phyloP scores from a whole-genome alignment of 2,329 filamentous ascomycete genomes.

The Plenodomus lindquistii region DNA sequence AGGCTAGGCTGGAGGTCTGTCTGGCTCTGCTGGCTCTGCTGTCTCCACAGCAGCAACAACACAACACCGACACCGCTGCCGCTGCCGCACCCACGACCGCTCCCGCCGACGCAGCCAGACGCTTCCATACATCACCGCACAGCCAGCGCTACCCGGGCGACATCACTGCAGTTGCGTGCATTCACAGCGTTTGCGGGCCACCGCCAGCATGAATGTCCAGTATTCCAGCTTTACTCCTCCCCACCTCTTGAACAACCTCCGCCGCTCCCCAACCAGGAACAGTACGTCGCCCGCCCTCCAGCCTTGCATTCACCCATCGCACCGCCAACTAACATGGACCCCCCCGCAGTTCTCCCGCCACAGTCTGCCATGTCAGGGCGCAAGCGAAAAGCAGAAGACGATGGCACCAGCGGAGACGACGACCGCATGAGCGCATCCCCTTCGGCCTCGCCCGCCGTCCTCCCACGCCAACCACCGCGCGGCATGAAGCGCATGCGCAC shows the following conservation, averaged over 20 bases:
- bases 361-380: conserved; percentile 53
- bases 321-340: conserved; percentile 10
- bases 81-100: conserved; percentile 4
- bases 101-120: not conserved
- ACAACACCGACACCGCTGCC: conserved; percentile 15
- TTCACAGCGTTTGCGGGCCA: conserved; percentile 25
- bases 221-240: conserved; percentile 64
- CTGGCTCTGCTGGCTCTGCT: conserved; percentile 24
- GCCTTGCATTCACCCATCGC: conserved; percentile 2
- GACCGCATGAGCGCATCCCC: conserved; percentile 94
- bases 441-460: conserved; percentile 75
- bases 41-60: conserved; percentile 24
- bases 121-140: conserved; percentile 1
- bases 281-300: conserved; percentile 51
- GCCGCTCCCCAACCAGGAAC: conserved; percentile 62
- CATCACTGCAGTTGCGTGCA: conserved; percentile 15
- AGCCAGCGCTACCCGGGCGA: conserved; percentile 2
- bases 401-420: conserved; percentile 60
- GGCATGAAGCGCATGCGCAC: conserved; percentile 63
- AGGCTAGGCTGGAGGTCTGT: conserved; percentile 10
- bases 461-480: conserved; percentile 66
- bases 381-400: conserved; percentile 88
- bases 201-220: conserved; percentile 62
- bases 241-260: conserved; percentile 60
- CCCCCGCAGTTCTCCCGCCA: conserved; percentile 38